Base-by-base conservation (phyloP, 441 rosid species). In the Corymbia calophylla region DNA sequence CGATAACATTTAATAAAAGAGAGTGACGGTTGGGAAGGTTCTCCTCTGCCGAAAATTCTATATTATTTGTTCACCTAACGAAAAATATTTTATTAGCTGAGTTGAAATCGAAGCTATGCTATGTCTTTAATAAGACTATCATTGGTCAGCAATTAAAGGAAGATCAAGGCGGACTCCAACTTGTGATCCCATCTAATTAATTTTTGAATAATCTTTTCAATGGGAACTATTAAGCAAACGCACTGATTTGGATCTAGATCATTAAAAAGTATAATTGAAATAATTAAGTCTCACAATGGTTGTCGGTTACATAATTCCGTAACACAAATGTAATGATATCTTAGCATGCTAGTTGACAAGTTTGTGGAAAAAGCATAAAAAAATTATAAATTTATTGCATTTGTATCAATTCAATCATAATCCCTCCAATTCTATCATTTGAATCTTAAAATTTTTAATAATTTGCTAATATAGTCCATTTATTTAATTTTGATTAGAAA, bases 401-500 rank as follows among this genome's bases (percentile, higher is more conserved):
- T 56, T 56, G 10, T 56, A 56, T 56, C 13, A 56, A 56, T 56
- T 56, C 1, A 56, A 35, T 35, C 39, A 35, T 35, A 35, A 35
- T 35, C 39, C 39, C 39, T 35, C 39, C 39, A 35, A 56, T 56
- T 56, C 0, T 56, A 6, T 56, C 9, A 56, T 4, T 56, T 23
- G 25, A 0, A 12, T 56, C 25, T 1, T 56, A 56, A 23, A 21
- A 1, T 55, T 55, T 55, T 55, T 55, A 0, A 21, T 1, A 1
- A 21, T 55, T 55, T 55, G 5, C 1, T 4, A 21, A 55, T 55
- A 55, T 55, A 55, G 2, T 21, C 12, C 11, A 56, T 56, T 2
- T 27, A 56, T 21, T 56, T 5, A 56, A 56, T 27, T 56, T 56
- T 21, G 23, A 56, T 11, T 1, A 5, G 23, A 56, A 56, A 56